Conservation (phyloP, 2,329 filamentous ascomycete species). For the Aspergillus udagawae region DNA sequence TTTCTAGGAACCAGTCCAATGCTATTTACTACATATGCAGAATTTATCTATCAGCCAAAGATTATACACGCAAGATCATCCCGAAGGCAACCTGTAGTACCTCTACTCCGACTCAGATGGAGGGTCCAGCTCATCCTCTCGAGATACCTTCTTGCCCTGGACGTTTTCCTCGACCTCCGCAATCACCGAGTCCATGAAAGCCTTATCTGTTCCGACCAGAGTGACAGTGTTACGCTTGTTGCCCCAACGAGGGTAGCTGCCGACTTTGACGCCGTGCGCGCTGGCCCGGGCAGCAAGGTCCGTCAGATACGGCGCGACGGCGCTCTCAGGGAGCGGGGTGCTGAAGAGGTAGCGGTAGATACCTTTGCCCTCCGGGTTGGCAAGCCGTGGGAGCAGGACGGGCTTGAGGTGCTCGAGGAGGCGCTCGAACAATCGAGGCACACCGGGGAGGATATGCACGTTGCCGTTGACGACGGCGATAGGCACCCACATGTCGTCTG, state of each 20-base stretch:
- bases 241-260: conserved; percentile 91
- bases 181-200: conserved; percentile 73
- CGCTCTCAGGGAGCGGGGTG: conserved; percentile 83
- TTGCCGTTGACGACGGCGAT: conserved; percentile 87
- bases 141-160: conserved; percentile 63
- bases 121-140: conserved; percentile 69
- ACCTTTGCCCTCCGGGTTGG: conserved; percentile 76
- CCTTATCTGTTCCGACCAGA: conserved; percentile 70
- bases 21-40: background rate
- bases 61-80: background rate
- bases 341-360: conserved; percentile 76
- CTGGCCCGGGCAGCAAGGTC: conserved; percentile 70
- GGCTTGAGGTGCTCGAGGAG: conserved; percentile 76
- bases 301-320: conserved; percentile 77
- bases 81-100: background rate
- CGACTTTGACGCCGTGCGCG: conserved; percentile 79
- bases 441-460: conserved; percentile 85
- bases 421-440: conserved; percentile 77
- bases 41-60: conserved; percentile 2
- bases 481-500: conserved; percentile 85
- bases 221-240: conserved; percentile 87
- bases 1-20: background rate
- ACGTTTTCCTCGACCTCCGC: conserved; percentile 73
- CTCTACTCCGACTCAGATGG: conserved; percentile 21
- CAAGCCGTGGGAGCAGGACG: conserved; percentile 63